These are phyloP conservation scores for Claviceps sp. DNA, from an alignment of 2,329 filamentous ascomycete genomes.

Conservation along the genomic window DNA sequence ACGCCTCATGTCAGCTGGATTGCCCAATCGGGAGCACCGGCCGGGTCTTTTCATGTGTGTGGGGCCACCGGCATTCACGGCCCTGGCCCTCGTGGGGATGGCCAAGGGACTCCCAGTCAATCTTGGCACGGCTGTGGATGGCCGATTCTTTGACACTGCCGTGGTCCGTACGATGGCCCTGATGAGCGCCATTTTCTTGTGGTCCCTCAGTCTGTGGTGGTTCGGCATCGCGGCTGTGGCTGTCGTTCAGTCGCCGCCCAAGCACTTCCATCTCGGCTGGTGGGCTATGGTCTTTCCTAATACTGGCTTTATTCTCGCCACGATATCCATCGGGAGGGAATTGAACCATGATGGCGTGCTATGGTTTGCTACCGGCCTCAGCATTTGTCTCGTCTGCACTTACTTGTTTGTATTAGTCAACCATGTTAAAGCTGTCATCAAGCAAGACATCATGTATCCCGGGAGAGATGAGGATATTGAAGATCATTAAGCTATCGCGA, in stretches of 20 bases:
- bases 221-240: slow-evolving; percentile 29
- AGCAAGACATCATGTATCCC: slow-evolving; percentile 43
- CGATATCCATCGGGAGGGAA: slow-evolving; percentile 38
- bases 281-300: slow-evolving; percentile 53
- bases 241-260: slow-evolving; percentile 23
- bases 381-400: slow-evolving; percentile 26
- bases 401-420: slow-evolving; percentile 31
- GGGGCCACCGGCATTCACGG: slow-evolving; percentile 61
- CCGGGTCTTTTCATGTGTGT: slow-evolving; percentile 65
- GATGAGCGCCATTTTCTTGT: slow-evolving; percentile 43
- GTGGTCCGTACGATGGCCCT: slow-evolving; percentile 33
- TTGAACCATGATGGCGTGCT: slow-evolving; percentile 30
- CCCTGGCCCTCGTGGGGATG: slow-evolving; percentile 57
- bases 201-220: slow-evolving; percentile 49
- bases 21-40: slow-evolving; percentile 46
- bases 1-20: slow-evolving; percentile 52
- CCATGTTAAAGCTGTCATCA: slow-evolving; percentile 30
- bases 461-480: slow-evolving; percentile 40
- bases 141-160: slow-evolving; percentile 26
- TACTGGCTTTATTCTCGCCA: slow-evolving; percentile 44
- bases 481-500: slow-evolving; percentile 16
- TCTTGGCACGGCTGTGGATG: slow-evolving; percentile 29
- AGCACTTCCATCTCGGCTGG: slow-evolving; percentile 48
- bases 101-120: slow-evolving; percentile 29
- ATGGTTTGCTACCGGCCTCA: slow-evolving; percentile 38